These are phyloP conservation scores for Podospora tetraspora DNA, from an alignment of 495 filamentous ascomycete genomes.

Conservation along the genomic window DNA sequence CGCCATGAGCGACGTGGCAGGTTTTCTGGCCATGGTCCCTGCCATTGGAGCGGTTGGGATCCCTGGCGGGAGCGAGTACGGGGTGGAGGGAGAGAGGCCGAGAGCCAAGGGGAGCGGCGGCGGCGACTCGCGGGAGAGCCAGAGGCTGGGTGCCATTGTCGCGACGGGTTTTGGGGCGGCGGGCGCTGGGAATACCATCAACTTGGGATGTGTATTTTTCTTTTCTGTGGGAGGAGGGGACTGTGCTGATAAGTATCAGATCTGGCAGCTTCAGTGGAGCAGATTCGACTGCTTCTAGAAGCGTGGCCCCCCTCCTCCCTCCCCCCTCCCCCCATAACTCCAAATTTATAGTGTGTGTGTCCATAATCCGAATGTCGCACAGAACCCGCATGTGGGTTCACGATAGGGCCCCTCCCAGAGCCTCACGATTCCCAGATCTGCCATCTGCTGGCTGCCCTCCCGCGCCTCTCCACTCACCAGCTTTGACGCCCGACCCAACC, in stretches of 20 bases:
- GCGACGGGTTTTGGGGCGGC: not conserved
- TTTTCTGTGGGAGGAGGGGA: not conserved
- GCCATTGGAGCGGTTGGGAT: slow-evolving; percentile 1
- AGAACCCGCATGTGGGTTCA: slow-evolving; percentile 35
- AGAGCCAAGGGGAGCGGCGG: not conserved
- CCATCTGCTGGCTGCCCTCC: slow-evolving; percentile 31
- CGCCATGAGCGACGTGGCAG: slow-evolving; percentile 30
- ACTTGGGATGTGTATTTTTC: not conserved
- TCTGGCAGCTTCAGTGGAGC: slow-evolving; percentile 20
- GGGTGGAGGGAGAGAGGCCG: not conserved
- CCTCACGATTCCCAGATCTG: slow-evolving; percentile 34
- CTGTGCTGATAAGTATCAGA: not conserved
- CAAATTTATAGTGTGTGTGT: slow-evolving; percentile 25
- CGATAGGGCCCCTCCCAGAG: slow-evolving; percentile 38
- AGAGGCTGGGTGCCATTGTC: not conserved
- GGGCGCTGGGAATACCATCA: not conserved
- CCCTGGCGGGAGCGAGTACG: slow-evolving; percentile 3
- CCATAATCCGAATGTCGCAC: slow-evolving; percentile 28
- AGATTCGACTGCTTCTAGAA: slow-evolving; percentile 27
- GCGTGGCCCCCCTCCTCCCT: slow-evolving; percentile 20
- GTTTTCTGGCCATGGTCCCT: slow-evolving; percentile 16
- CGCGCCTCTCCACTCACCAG: slow-evolving; percentile 6
- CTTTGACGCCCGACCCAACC: not conserved
- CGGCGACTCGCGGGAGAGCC: not conserved
- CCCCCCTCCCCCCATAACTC: slow-evolving; percentile 24